Evolutionary conservation across 2,329 filamentous ascomycete species (phyloP).

Genomic region (Ceratocystis papillata): DNA sequence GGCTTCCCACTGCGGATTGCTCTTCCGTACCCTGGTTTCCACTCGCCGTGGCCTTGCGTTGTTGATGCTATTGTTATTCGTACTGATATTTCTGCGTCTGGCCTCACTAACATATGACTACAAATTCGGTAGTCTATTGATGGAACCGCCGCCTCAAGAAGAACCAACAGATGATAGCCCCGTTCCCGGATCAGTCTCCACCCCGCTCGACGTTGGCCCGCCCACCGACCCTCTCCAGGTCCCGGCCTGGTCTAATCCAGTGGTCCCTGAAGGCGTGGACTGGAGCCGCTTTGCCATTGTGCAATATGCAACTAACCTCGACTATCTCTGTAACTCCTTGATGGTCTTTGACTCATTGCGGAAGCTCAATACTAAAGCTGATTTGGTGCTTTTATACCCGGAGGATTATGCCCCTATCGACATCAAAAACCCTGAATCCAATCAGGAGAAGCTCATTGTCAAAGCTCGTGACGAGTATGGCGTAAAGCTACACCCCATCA

Average conservation of each 20-base stretch:
- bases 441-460: slow-evolving; percentile 32
- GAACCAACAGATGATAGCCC: not conserved
- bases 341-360: slow-evolving; percentile 41
- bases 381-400: slow-evolving; percentile 40
- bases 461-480: slow-evolving; percentile 38
- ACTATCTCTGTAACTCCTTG: slow-evolving; percentile 31
- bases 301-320: slow-evolving; percentile 39
- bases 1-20: not conserved
- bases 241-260: slow-evolving; percentile 13
- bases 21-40: not conserved
- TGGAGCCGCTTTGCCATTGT: slow-evolving; percentile 40
- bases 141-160: not conserved
- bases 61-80: not conserved
- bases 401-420: slow-evolving; percentile 30
- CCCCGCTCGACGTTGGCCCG: not conserved
- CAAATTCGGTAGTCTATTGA: not conserved
- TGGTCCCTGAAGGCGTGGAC: slow-evolving; percentile 29
- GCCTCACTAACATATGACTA: not conserved
- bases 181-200: not conserved
- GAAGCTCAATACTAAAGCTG: slow-evolving; percentile 35
- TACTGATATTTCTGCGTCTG: slow-evolving; percentile 1
- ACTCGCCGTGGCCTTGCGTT: slow-evolving; percentile 6
- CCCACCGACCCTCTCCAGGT: not conserved
- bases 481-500: slow-evolving; percentile 37
- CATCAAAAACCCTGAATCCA: slow-evolving; percentile 28